These are phyloP conservation scores for Coemansia sp. DNA, from an alignment of 192 early-diverging fungal genomes.

Conservation along the genomic window DNA sequence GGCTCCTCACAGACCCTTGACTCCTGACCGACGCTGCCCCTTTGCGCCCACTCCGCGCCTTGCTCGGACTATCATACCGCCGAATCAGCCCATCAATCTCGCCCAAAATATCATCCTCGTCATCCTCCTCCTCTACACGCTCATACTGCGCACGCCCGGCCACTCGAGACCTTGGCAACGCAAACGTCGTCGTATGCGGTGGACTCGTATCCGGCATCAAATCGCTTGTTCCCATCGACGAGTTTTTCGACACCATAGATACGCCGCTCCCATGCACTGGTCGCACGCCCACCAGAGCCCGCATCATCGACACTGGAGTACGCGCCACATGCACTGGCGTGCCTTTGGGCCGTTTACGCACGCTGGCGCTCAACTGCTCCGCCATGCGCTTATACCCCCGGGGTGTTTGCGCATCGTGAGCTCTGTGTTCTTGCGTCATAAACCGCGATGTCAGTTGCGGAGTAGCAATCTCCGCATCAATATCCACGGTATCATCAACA, in stretches of 20 bases:
- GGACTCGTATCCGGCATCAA: conserved; percentile 51
- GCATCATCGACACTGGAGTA: conserved; percentile 51
- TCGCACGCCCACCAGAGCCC: conserved; percentile 25
- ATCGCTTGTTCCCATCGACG: conserved; percentile 45
- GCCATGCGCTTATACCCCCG: conserved; percentile 39
- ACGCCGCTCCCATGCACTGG: conserved; percentile 16
- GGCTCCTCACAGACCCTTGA: neutral
- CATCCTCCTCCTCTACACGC: conserved; percentile 23
- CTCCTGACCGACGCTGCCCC: neutral
- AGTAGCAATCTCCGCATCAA: conserved; percentile 47
- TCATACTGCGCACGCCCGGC: conserved; percentile 13
- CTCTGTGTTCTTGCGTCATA: conserved; percentile 44
- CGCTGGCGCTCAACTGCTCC: conserved; percentile 29
- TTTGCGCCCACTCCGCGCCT: neutral
- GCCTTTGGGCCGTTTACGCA: conserved; percentile 2
- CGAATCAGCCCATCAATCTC: conserved; percentile 44
- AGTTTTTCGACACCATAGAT: conserved; percentile 32
- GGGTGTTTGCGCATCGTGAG: conserved; percentile 9
- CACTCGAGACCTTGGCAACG: conserved; percentile 38
- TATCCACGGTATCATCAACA: conserved; percentile 21
- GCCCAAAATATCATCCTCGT: conserved; percentile 47
- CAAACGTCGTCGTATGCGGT: conserved; percentile 43
- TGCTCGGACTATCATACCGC: conserved; percentile 38
- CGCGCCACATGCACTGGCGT: conserved; percentile 14
- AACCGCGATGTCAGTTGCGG: conserved; percentile 54